These are phyloP conservation scores for Blastomyces gilchristii DNA, from an alignment of 2,329 filamentous ascomycete species.

Conservation along the genomic window DNA sequence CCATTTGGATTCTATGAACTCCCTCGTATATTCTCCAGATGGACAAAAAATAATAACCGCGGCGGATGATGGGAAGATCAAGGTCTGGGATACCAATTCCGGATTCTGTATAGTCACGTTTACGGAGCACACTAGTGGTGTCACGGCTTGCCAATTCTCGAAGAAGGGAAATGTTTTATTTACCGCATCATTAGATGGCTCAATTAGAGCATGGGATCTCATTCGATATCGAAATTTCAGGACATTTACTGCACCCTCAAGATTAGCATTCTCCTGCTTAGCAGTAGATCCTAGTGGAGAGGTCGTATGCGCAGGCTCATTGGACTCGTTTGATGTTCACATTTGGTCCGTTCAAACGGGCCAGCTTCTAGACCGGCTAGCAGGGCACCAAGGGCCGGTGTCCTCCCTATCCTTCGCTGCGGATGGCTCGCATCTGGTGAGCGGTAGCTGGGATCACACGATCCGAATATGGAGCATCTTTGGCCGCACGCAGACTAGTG, in stretches of 20 bases:
- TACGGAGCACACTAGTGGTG: conserved; percentile 88
- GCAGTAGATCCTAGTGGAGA: conserved; percentile 97
- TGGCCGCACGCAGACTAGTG: conserved; percentile 83
- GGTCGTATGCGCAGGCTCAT: conserved; percentile 85
- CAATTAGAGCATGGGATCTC: conserved; percentile 89
- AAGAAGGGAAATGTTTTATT: conserved; percentile 94
- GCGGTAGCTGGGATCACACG: conserved; percentile 93
- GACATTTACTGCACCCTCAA: conserved; percentile 87
- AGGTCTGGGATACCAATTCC: conserved; percentile 93
- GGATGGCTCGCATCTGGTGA: conserved; percentile 72
- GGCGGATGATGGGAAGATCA: conserved; percentile 94
- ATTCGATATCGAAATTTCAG: conserved; percentile 94
- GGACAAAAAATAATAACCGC: conserved; percentile 87
- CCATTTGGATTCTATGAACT: conserved; percentile 92
- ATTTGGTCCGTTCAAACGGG: conserved; percentile 98
- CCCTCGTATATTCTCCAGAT: conserved; percentile 84
- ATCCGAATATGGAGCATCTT: conserved; percentile 96
- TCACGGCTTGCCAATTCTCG: conserved; percentile 86
- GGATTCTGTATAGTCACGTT: conserved; percentile 98
- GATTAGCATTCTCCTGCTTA: conserved; percentile 84
- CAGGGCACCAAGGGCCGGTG: conserved; percentile 89
- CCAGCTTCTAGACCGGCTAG: conserved; percentile 78
- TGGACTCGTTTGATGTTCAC: conserved; percentile 94
- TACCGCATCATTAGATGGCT: conserved; percentile 88
- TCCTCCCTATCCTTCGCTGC: conserved; percentile 81